Base-by-base conservation (phyloP, 2,329 filamentous ascomycete genomes). In the Aspergillus sp. region DNA sequence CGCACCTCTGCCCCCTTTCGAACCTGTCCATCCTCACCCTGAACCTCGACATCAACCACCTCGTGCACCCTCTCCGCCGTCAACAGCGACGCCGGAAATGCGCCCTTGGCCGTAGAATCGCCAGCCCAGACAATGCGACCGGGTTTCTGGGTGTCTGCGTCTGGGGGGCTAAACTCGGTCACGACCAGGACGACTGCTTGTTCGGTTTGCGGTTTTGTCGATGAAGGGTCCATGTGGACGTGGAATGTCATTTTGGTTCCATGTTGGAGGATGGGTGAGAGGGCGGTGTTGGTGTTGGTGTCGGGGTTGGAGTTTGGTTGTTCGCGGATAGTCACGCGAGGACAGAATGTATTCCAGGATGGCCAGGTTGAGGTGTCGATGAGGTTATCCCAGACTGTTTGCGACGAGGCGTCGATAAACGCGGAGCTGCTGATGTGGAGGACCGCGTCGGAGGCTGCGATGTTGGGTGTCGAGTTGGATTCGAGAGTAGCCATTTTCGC, bases 11-110 rank as follows among this genome's bases (percentile, higher is more conserved):
- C 62, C 48, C 54, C 53, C 35, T 39, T 60, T 32, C 38, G 46
- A 33, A 9, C 26, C 28, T 19, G 27, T 8, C 47, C 51, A 19
- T 44, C 39, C 10, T 42, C 41, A 4, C 27, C 47, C 6, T 39
- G 29, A 5, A 51, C 58, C 30, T 61, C 61, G 6, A 62, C 55
- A 44, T 70, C 69, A 13, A 57, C 56, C 31, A 76, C 58, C 58
- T 75, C 73, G 48, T 75, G 72, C n/a, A 72, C 68, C 8, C 72
- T 57, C 51, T 76, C 71, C 28, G 68, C 65, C 39, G 56, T 62
- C 41, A 75, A 44, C 12, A 76, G 38, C n/a, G 55, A 65, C 3
- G 49, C 51, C 7, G 63, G 51, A 13, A 59, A 50, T 43, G 61
- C 56, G 52, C 48, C 66, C 42, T 44, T 63, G 47, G 51, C 59